Percentiles rank a stretch among this genome's conserved stretches.
These are phyloP conservation scores for Fragaria nilgerrensis DNA, from an alignment of 306 rosid species.

Conservation along the genomic window DNA sequence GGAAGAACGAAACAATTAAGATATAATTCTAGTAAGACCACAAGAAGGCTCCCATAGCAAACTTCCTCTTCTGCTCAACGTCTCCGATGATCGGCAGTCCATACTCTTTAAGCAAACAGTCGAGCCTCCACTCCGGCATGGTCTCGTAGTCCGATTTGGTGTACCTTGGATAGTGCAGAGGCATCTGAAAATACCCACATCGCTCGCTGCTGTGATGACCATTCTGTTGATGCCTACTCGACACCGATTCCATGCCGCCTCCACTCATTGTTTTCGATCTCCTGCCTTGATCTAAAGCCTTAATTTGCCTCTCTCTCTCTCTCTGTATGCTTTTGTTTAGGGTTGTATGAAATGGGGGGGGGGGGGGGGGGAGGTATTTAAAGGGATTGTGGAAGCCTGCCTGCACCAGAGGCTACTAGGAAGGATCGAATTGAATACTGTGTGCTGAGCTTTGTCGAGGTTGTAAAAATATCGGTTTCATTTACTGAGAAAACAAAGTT, in stretches of 20 bases:
- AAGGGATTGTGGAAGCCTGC: not conserved
- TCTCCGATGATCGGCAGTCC: slow-evolving; percentile 53
- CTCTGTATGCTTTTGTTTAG: not conserved
- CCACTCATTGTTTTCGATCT: not conserved
- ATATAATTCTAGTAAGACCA: slow-evolving; percentile 33
- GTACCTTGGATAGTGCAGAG: slow-evolving; percentile 68
- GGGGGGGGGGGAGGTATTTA: slow-evolving; percentile 13
- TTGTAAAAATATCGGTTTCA: not conserved
- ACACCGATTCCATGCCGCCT: slow-evolving; percentile 31
- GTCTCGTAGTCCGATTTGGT: slow-evolving; percentile 51
- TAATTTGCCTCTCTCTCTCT: not conserved
- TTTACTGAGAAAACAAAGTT: slow-evolving; percentile 21
- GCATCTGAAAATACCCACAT: slow-evolving; percentile 53
- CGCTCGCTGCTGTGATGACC: slow-evolving; percentile 14
- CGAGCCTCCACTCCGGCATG: slow-evolving; percentile 73
- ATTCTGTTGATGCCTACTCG: slow-evolving; percentile 3
- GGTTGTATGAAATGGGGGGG: not conserved
- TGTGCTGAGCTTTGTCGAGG: not conserved
- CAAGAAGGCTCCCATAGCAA: slow-evolving; percentile 64
- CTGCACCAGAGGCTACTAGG: not conserved
- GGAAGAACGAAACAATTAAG: not conserved
- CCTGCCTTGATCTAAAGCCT: not conserved
- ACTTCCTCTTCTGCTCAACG: slow-evolving; percentile 47
- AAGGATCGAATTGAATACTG: not conserved
- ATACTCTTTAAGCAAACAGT: slow-evolving; percentile 58